A percentile compares a stretch with the other conserved stretches of the same genome.
phyloP scores from a whole-genome alignment of 1,284 basidiomycete genomes.

The Amylostereum areolatum region DNA sequence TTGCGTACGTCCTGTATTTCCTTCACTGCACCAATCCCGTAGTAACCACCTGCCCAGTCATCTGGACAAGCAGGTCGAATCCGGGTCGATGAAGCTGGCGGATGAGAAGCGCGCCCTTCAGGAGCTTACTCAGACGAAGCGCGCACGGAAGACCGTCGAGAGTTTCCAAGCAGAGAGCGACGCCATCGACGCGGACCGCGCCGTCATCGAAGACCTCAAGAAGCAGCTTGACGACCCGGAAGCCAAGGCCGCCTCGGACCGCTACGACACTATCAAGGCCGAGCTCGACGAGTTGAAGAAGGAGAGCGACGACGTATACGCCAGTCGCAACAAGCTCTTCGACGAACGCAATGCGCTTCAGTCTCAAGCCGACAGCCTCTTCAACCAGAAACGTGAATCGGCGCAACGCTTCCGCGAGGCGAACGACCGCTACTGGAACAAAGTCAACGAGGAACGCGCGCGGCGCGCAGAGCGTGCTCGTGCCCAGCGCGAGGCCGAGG shows the following conservation, averaged over 20 bases:
- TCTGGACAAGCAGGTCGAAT: conserved; percentile 87
- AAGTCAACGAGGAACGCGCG: conserved; percentile 81
- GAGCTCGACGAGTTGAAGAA: conserved; percentile 87
- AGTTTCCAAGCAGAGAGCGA: conserved; percentile 76
- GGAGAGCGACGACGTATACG: conserved; percentile 82
- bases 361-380: conserved; percentile 68
- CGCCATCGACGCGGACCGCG: conserved; percentile 78
- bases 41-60: conserved; percentile 39
- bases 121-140: conserved; percentile 76
- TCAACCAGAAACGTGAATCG: conserved; percentile 75
- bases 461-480: conserved; percentile 77
- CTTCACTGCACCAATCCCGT: conserved; percentile 7
- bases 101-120: conserved; percentile 94
- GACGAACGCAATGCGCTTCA: conserved; percentile 83
- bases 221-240: conserved; percentile 91
- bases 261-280: conserved; percentile 77
- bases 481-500: conserved; percentile 79
- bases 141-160: conserved; percentile 69
- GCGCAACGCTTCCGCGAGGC: conserved; percentile 69
- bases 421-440: conserved; percentile 76
- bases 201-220: conserved; percentile 70
- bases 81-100: conserved; percentile 87
- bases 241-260: conserved; percentile 75
- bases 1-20: conserved; percentile 52
- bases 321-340: conserved; percentile 78